These are phyloP conservation scores for Colletotrichum trifolii DNA, from an alignment of 2,329 filamentous ascomycete species.

Conservation along the genomic window DNA sequence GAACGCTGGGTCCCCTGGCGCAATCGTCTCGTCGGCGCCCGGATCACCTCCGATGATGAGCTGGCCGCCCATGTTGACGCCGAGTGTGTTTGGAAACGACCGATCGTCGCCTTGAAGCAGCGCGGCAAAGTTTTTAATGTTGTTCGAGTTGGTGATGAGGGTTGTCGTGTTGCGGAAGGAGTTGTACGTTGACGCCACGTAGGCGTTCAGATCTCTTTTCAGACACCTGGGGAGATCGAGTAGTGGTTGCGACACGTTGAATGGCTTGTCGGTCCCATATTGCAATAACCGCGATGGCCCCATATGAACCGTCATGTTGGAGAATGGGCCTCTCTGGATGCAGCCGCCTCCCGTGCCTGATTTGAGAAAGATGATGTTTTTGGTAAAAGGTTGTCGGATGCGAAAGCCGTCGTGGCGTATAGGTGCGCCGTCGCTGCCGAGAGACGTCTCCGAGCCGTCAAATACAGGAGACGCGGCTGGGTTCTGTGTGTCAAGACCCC, in stretches of 20 bases:
- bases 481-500: slow-evolving; percentile 39
- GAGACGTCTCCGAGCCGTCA: slow-evolving; percentile 51
- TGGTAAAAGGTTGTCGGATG: slow-evolving; percentile 32
- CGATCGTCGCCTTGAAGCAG: slow-evolving; percentile 49
- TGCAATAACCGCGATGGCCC: slow-evolving; percentile 43
- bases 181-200: slow-evolving; percentile 38
- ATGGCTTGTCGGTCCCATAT: slow-evolving; percentile 36
- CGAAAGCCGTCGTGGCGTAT: slow-evolving; percentile 41
- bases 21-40: slow-evolving; percentile 56
- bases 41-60: slow-evolving; percentile 58
- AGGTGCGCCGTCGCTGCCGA: slow-evolving; percentile 52
- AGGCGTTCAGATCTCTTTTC: slow-evolving; percentile 49
- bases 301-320: slow-evolving; percentile 52
- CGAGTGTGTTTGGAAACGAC: slow-evolving; percentile 43
- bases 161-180: slow-evolving; percentile 43
- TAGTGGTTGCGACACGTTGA: slow-evolving; percentile 41
- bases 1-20: slow-evolving; percentile 58
- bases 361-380: slow-evolving; percentile 46
- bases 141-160: slow-evolving; percentile 44
- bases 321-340: slow-evolving; percentile 49
- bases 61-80: slow-evolving; percentile 54
- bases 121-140: slow-evolving; percentile 46
- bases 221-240: slow-evolving; percentile 55
- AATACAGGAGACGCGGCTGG: slow-evolving; percentile 50
- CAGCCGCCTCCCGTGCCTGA: slow-evolving; percentile 62